Percentiles rank a stretch among this genome's conserved stretches.
Conservation (phyloP, 139 green algal species). For the Micractinium conductrix region DNA sequence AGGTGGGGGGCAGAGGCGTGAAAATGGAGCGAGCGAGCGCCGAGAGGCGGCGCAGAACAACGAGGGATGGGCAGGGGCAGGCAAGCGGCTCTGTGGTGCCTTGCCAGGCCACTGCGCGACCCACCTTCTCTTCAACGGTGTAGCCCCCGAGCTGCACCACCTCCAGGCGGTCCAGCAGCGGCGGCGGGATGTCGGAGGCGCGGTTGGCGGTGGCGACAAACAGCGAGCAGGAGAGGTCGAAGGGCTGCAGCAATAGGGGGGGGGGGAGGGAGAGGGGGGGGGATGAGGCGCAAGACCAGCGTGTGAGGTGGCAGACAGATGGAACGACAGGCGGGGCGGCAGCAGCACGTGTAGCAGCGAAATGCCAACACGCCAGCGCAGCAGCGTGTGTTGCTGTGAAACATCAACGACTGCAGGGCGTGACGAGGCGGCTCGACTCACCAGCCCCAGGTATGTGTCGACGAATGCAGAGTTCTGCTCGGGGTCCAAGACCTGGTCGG, state of each 20-base stretch:
- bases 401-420: no score
- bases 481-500: slow-evolving; percentile 77
- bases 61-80: no score
- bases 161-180: slow-evolving; percentile 65
- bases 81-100: no score
- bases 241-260: slow-evolving; percentile 15
- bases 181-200: slow-evolving; percentile 39
- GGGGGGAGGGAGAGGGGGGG: neutral
- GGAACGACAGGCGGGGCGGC: neutral
- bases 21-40: no score
- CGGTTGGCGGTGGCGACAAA: slow-evolving; percentile 57
- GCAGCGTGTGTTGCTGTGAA: no score
- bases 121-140: slow-evolving; percentile 90
- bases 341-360: slow-evolving; percentile 69
- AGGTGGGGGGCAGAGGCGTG: no score
- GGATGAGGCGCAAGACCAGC: neutral
- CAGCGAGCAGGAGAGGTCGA: slow-evolving; percentile 89
- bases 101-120: no score
- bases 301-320: no score
- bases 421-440: no score
- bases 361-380: no score
- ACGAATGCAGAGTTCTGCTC: slow-evolving; percentile 97
- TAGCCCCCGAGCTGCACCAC: slow-evolving; percentile 93
- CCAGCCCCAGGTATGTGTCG: slow-evolving; percentile 96
- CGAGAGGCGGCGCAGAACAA: no score